Conservation (phyloP, 164 flowering plant genomes). For the Berberis vulgaris region DNA sequence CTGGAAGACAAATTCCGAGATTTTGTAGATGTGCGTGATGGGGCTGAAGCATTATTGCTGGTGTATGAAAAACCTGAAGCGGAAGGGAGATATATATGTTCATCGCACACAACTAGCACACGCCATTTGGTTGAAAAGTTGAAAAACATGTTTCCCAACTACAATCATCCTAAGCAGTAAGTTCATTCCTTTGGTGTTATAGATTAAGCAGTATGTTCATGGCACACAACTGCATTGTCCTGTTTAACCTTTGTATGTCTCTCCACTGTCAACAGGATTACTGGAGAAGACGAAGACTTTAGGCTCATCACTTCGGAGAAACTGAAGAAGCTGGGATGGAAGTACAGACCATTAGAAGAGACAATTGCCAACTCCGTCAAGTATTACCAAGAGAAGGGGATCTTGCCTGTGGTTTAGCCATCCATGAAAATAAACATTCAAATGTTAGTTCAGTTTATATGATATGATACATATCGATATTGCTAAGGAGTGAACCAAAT, state of each 20-base stretch:
- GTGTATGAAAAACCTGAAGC: conserved; percentile 36
- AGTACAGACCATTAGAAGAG: conserved; percentile 35
- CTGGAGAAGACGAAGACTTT: not conserved
- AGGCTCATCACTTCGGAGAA: conserved; percentile 38
- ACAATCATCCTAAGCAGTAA: not conserved
- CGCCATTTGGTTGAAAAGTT: conserved; percentile 18
- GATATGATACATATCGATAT: too few relatives aligned
- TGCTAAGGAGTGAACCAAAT: too few relatives aligned
- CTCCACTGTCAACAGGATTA: not conserved
- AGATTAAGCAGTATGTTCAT: not conserved
- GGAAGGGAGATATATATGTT: conserved; percentile 37
- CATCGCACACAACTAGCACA: conserved; percentile 13
- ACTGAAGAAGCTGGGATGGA: conserved; percentile 52
- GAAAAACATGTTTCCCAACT: conserved; percentile 15
- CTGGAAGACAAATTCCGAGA: conserved; percentile 9
- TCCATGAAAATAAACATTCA: too few relatives aligned
- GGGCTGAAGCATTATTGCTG: conserved; percentile 32
- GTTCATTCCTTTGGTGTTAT: not conserved
- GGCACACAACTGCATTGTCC: not conserved
- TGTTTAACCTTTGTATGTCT: not conserved
- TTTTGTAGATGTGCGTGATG: conserved; percentile 44
- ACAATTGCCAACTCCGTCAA: conserved; percentile 37
- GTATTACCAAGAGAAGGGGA: conserved; percentile 16
- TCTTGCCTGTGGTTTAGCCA: not conserved
- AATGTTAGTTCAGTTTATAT: too few relatives aligned